Evolutionary conservation across 2,329 filamentous ascomycete species (phyloP).

Genomic region (Colletotrichum sp.): DNA sequence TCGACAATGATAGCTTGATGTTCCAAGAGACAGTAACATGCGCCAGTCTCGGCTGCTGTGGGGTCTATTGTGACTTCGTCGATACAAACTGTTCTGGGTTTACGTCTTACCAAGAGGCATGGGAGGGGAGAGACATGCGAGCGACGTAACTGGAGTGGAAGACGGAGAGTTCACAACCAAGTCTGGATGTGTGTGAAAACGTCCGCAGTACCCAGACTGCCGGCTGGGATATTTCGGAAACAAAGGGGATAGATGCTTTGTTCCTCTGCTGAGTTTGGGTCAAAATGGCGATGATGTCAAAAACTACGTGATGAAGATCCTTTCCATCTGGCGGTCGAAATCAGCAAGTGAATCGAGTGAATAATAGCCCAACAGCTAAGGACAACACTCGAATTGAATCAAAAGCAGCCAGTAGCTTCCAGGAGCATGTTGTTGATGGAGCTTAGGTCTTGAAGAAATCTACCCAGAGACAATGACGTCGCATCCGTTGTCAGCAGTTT

Average conservation of each 20-base stretch:
- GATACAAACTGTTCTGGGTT: accelerated
- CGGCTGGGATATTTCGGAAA: neutral
- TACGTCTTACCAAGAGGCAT: accelerated
- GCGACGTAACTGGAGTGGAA: neutral
- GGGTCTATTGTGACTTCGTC: accelerated
- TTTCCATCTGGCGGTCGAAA: no score
- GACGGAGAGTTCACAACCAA: accelerated
- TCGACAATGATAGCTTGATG: accelerated
- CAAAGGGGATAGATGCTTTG: no score
- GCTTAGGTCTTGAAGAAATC: no score
- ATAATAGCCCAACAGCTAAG: accelerated
- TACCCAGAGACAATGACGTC: no score
- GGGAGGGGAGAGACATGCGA: accelerated
- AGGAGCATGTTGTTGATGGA: no score
- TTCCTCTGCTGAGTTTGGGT: no score
- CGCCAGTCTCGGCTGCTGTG: neutral
- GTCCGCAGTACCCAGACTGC: neutral
- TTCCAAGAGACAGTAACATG: neutral
- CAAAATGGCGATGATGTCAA: no score
- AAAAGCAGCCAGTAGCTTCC: neutral
- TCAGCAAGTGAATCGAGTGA: accelerated
- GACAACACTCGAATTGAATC: neutral
- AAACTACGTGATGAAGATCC: no score
- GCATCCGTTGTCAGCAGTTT: no score
- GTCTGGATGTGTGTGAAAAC: accelerated